Conservation (phyloP, 768 basidiomycete species). For the Mycena indigotica region DNA sequence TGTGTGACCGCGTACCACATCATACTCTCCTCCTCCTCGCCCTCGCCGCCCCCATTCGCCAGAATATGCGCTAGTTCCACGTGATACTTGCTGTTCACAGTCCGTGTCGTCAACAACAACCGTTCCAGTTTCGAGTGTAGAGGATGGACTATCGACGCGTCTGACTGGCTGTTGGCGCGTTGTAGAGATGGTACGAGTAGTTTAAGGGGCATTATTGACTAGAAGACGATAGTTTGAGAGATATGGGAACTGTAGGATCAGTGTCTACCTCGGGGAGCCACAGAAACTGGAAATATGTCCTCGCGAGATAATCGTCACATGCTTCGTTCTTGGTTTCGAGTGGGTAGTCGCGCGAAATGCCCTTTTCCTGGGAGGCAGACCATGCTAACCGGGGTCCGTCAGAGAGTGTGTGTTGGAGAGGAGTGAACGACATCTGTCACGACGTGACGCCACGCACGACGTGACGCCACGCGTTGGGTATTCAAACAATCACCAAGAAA, state of each 20-base stretch:
- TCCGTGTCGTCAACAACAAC: constrained; percentile 60
- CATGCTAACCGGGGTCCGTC: constrained; percentile 33
- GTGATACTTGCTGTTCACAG: constrained; percentile 62
- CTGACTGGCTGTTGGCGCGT: constrained; percentile 46
- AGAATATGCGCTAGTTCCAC: constrained; percentile 64
- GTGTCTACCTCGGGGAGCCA: constrained; percentile 72
- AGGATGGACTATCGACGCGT: constrained; percentile 44
- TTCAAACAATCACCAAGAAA: not conserved
- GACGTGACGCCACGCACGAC: no score
- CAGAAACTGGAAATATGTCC: constrained; percentile 75
- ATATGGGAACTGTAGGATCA: not conserved
- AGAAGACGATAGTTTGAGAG: constrained; percentile 5
- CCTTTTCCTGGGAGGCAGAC: constrained; percentile 62
- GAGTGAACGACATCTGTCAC: constrained; percentile 7
- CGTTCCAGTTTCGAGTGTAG: constrained; percentile 63
- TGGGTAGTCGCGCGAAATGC: constrained; percentile 58
- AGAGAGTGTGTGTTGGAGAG: constrained; percentile 10
- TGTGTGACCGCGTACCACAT: constrained; percentile 75
- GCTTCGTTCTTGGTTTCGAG: constrained; percentile 50
- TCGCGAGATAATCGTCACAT: constrained; percentile 57
- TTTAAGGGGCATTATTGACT: constrained; percentile 75
- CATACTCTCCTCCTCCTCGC: constrained; percentile 68
- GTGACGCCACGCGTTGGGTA: no score
- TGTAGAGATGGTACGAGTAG: constrained; percentile 57
- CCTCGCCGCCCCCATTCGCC: constrained; percentile 57